Conservation (phyloP, 2,329 filamentous ascomycete species). For the Xylariomycetidae sp. region DNA sequence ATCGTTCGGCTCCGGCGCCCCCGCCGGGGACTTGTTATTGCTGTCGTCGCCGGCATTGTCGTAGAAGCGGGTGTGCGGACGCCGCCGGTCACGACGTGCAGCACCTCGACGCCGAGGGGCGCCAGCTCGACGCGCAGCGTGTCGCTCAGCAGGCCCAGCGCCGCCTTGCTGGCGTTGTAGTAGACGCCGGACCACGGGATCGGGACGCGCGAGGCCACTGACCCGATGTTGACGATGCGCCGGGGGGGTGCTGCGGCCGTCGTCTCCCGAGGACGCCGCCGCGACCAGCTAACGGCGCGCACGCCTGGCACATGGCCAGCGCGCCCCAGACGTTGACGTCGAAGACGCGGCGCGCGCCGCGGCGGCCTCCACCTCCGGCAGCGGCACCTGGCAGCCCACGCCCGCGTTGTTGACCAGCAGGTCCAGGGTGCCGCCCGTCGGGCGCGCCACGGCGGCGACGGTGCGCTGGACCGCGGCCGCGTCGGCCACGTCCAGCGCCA, state of each 20-base stretch:
- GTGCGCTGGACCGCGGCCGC: slow-evolving; percentile 25
- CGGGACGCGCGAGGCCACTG: slow-evolving; percentile 25
- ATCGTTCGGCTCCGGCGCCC: too few relatives aligned
- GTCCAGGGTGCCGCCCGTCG: slow-evolving; percentile 33
- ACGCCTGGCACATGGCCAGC: slow-evolving; percentile 32
- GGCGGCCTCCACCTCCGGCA: slow-evolving; percentile 26
- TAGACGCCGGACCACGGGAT: slow-evolving; percentile 33
- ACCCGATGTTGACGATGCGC: slow-evolving; percentile 36
- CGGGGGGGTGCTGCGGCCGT: slow-evolving; percentile 16
- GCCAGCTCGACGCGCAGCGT: slow-evolving; percentile 35
- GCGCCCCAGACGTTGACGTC: slow-evolving; percentile 34
- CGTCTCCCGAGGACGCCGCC: slow-evolving; percentile 16
- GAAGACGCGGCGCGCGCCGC: slow-evolving; percentile 23
- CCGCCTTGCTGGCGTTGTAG: slow-evolving; percentile 39
- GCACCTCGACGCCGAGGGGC: slow-evolving; percentile 28
- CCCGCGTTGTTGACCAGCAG: slow-evolving; percentile 40
- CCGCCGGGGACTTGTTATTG: too few relatives aligned
- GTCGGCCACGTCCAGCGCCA: slow-evolving; percentile 36
- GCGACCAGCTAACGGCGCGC: slow-evolving; percentile 27
- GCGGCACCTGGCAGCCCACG: slow-evolving; percentile 23
- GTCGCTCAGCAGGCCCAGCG: slow-evolving; percentile 31
- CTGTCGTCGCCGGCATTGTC: too few relatives aligned
- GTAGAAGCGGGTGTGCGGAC: slow-evolving; percentile 27
- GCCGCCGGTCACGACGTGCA: slow-evolving; percentile 27
- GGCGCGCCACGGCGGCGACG: slow-evolving; percentile 24